Evolutionary conservation across 2,329 filamentous ascomycete species (phyloP).

Genomic region (Talaromyces islandicus): DNA sequence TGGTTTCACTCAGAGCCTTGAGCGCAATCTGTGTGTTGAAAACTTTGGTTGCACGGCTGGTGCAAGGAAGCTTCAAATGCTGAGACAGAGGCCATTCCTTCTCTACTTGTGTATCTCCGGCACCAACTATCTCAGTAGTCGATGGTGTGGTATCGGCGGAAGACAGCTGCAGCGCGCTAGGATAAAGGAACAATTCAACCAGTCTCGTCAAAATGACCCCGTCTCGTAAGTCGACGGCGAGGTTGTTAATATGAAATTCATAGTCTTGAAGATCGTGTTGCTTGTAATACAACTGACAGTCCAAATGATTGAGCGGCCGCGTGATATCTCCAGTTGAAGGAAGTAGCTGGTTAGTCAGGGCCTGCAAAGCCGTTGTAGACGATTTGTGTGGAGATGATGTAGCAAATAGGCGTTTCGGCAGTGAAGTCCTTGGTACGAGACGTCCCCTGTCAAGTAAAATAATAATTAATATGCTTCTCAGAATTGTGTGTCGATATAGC

Average conservation of each 20-base stretch:
- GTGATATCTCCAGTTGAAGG: constrained; percentile 54
- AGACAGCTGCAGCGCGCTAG: constrained; percentile 23
- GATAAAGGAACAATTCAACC: constrained; percentile 52
- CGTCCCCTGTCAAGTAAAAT: constrained; percentile 54
- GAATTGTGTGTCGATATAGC: constrained; percentile 50
- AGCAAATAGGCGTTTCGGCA: constrained; percentile 46
- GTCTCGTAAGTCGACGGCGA: constrained; percentile 58
- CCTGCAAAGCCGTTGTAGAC: constrained; percentile 48
- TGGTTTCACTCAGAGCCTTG: constrained; percentile 43
- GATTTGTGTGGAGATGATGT: constrained; percentile 50
- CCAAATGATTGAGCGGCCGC: constrained; percentile 50
- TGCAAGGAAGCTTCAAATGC: constrained; percentile 53
- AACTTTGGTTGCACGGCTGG: constrained; percentile 50
- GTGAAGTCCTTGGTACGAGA: constrained; percentile 22
- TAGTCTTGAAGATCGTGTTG: constrained; percentile 57
- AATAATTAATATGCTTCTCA: constrained; percentile 56
- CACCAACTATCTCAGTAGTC: constrained; percentile 41
- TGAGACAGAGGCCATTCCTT: constrained; percentile 47
- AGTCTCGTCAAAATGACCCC: constrained; percentile 55
- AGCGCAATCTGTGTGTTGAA: constrained; percentile 57
- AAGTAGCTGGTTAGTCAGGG: constrained; percentile 48
- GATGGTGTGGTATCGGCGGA: constrained; percentile 29
- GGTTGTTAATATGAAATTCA: constrained; percentile 51
- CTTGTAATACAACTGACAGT: constrained; percentile 49
- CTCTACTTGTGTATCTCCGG: constrained; percentile 33